phyloP scores from a whole-genome alignment of 768 basidiomycete species.

The Gymnopilus junonius region DNA sequence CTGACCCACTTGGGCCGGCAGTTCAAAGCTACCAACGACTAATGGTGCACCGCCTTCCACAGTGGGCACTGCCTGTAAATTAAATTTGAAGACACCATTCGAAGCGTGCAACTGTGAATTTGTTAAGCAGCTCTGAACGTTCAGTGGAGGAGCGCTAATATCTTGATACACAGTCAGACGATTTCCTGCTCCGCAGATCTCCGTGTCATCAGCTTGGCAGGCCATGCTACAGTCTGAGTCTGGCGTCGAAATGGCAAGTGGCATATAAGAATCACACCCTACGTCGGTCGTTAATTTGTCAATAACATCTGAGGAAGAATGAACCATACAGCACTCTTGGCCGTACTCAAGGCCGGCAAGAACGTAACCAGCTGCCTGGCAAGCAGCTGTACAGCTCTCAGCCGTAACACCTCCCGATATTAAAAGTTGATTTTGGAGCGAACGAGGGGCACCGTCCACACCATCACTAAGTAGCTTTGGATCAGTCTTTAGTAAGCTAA shows the following conservation, averaged over 20 bases:
- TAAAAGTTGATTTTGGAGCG: neutral
- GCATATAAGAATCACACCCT: slow-evolving; percentile 14
- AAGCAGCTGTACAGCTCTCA: slow-evolving; percentile 10
- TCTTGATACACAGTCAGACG: neutral
- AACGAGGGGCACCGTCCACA: slow-evolving; percentile 10
- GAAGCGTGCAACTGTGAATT: neutral
- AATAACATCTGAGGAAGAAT: neutral
- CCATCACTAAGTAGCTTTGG: slow-evolving; percentile 4
- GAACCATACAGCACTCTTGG: slow-evolving; percentile 16
- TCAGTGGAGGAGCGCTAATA: neutral
- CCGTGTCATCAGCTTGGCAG: slow-evolving; percentile 57
- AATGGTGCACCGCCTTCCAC: neutral
- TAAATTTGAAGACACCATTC: neutral
- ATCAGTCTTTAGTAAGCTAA: neutral
- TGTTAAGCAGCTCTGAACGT: neutral
- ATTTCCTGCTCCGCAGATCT: slow-evolving; percentile 60
- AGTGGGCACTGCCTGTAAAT: neutral
- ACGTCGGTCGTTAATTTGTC: neutral
- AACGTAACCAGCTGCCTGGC: neutral
- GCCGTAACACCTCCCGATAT: slow-evolving; percentile 2
- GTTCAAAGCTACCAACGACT: neutral
- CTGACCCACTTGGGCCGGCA: neutral
- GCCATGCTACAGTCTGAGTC: slow-evolving; percentile 56
- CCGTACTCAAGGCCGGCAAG: slow-evolving; percentile 17
- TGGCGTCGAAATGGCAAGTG: slow-evolving; percentile 26